Base-by-base conservation (phyloP, 176 grass and related monocot genomes). In the Musa troglodytarum region DNA sequence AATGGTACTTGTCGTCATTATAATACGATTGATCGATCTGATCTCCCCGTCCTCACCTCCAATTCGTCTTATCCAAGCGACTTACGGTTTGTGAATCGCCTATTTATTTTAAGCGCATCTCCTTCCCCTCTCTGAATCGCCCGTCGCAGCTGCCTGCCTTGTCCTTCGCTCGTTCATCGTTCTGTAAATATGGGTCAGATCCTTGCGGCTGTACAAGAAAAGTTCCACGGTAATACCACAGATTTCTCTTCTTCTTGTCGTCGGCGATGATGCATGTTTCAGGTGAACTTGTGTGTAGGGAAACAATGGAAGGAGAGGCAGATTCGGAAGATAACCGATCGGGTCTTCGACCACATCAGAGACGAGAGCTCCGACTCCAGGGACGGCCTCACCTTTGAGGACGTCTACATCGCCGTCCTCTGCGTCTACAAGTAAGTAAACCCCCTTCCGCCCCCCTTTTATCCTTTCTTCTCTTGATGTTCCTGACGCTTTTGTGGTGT, bases 241-340 rank as follows among this genome's bases (percentile, higher is more conserved):
- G 1, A 49, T 43, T 72, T 19, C 24, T 50, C 14, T 53, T 70
- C 8, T 9, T 23, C 9, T 2, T 11, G 50, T 23, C 17, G 58
- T 71, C 3, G 22, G 1, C 20, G 8, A 29, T 65, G 17, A 54
- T 64, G 82, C 52, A 21, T 68, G 70, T 43, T 6, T 43, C 54
- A 55, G 62, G 65, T 52, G 64, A 68, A 81, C 34, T 43, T 6
- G 22, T 58, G 57, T 21, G 64, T 74, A 92, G 89, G 93, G 83
- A 87, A 81, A 77, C 79, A 77, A 74, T 96, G 93, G 87, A 96
- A 88, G 74, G 90, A 91, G 90, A 82, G 79, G 82, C 88, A 93
- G 71, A 84, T 98, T 74, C 69, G 94, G 71, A 98, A 98, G 90
- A 98, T 98, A 71, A 89, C 86, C 19, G 88, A 98, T 80, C 85